phyloP scores from a whole-genome alignment of 192 early-diverging fungal species.

The Rhizophagus prolifer region DNA sequence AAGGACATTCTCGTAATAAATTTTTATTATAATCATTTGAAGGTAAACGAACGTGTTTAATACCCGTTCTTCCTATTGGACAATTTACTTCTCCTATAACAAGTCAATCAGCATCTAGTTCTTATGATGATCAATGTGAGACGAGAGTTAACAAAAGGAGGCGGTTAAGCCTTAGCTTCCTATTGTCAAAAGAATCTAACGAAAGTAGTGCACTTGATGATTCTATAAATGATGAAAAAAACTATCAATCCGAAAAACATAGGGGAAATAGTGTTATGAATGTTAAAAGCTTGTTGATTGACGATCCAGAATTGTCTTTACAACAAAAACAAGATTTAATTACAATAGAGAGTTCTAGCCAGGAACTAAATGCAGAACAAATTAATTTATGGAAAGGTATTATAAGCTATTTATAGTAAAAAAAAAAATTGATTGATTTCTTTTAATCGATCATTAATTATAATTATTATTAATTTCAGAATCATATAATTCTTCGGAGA shows the following conservation, averaged over 20 bases:
- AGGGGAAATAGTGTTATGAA: conserved; percentile 14
- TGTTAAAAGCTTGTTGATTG: conserved; percentile 18
- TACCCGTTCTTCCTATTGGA: background rate
- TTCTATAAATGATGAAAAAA: background rate
- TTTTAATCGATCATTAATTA: background rate
- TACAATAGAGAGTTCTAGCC: background rate
- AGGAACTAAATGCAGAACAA: background rate
- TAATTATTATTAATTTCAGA: background rate
- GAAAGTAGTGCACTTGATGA: background rate
- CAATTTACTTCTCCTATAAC: background rate
- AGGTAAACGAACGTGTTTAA: background rate
- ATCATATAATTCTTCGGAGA: background rate
- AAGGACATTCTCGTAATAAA: background rate
- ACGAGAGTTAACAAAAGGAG: background rate
- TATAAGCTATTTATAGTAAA: background rate
- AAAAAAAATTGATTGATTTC: background rate
- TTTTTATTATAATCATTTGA: background rate
- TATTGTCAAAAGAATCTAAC: background rate
- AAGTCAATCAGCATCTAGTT: background rate
- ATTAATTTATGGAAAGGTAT: background rate
- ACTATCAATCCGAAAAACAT: background rate
- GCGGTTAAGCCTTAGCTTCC: background rate
- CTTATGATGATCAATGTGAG: background rate
- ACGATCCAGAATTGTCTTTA: background rate
- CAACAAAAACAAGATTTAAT: background rate